A percentile compares a stretch with the other conserved stretches of the same genome.
phyloP scores from a whole-genome alignment of 352 stramenopile species.

The Phytophthora sp. region DNA sequence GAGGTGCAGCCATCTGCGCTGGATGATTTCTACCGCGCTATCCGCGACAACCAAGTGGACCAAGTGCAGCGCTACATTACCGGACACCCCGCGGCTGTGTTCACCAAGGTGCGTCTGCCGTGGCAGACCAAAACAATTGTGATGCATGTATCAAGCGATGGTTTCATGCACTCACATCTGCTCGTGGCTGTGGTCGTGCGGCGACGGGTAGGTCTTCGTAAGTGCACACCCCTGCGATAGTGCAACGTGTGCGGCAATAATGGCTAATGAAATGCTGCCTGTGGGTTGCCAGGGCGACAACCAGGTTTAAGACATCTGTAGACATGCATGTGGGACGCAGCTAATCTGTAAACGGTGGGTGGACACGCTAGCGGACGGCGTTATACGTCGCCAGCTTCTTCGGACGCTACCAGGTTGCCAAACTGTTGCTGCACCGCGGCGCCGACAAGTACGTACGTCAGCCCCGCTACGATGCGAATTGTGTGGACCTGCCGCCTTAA shows the following conservation, averaged over 20 bases:
- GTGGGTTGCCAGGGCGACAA: slow-evolving; percentile 26
- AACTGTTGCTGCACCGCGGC: slow-evolving; percentile 52
- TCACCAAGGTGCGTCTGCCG: slow-evolving; percentile 59
- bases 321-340: slow-evolving; percentile 1
- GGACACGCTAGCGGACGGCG: slow-evolving; percentile 48
- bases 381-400: slow-evolving; percentile 81
- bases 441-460: slow-evolving; percentile 60
- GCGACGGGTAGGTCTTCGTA: slow-evolving; percentile 28
- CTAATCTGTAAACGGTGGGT: background rate
- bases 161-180: slow-evolving; percentile 12
- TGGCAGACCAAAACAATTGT: no score
- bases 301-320: slow-evolving; percentile 20
- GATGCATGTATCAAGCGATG: no score
- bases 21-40: slow-evolving; percentile 40
- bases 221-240: background rate
- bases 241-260: no score
- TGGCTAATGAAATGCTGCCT: background rate
- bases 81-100: slow-evolving; percentile 36
- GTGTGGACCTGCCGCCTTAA: background rate
- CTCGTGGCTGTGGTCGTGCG: background rate
- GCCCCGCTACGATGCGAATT: background rate
- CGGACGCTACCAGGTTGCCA: slow-evolving; percentile 53
- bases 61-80: slow-evolving; percentile 32
- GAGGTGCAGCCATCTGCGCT: background rate
- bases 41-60: slow-evolving; percentile 44